Evolutionary conservation across 768 basidiomycete species (phyloP).

Genomic region (Butyriboletus loyo): DNA sequence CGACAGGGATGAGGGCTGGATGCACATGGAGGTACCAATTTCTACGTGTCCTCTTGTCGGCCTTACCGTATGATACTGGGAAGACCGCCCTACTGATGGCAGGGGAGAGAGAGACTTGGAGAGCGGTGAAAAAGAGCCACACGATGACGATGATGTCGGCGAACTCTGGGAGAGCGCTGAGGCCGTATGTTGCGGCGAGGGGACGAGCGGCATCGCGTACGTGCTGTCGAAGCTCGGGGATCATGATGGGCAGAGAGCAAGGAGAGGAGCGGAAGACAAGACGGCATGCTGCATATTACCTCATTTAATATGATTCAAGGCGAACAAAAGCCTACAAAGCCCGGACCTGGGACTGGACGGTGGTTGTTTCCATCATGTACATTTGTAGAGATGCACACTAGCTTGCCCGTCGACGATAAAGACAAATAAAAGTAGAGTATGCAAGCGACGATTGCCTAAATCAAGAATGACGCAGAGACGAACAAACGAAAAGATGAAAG

Average conservation of each 20-base stretch:
- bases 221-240: constrained; percentile 27
- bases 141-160: constrained; percentile 53
- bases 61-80: constrained; percentile 47
- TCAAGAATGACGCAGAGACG: constrained; percentile 14
- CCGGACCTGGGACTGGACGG: background rate
- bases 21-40: constrained; percentile 48
- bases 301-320: constrained; percentile 5
- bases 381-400: constrained; percentile 28
- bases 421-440: constrained; percentile 33
- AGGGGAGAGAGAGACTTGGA: constrained; percentile 62
- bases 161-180: constrained; percentile 54
- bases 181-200: constrained; percentile 37
- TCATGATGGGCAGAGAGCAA: constrained; percentile 17
- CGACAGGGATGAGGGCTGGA: background rate
- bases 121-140: constrained; percentile 52
- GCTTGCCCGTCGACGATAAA: constrained; percentile 29
- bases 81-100: constrained; percentile 45
- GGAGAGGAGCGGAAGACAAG: background rate
- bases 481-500: constrained; percentile 2
- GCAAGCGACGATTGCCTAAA: constrained; percentile 17
- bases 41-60: constrained; percentile 46
- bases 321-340: constrained; percentile 10
- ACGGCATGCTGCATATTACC: constrained; percentile 8
- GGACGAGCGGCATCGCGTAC: constrained; percentile 31
- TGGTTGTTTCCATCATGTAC: constrained; percentile 27